Evolutionary conservation across 2,329 filamentous ascomycete genomes (phyloP).

Genomic region (Fusarium sublunatum): DNA sequence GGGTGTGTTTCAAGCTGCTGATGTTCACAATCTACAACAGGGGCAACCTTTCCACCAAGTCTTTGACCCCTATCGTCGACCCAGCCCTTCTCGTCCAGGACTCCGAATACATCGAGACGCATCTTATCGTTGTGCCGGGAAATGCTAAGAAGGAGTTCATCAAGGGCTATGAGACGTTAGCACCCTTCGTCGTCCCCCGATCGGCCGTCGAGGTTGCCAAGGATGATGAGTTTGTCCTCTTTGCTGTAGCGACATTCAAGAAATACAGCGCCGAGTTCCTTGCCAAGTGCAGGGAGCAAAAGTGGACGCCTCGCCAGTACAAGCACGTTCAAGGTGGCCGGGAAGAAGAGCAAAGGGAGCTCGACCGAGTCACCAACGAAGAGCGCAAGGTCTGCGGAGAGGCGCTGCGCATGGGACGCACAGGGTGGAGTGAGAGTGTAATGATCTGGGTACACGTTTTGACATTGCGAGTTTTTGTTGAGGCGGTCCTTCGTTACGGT

Average conservation of each 20-base stretch:
- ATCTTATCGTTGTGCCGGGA: conserved; percentile 88
- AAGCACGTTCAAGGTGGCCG: conserved; percentile 90
- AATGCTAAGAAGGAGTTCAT: conserved; percentile 88
- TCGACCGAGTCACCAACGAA: conserved; percentile 83
- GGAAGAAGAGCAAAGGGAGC: conserved; percentile 88
- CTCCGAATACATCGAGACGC: conserved; percentile 96
- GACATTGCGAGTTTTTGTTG: conserved; percentile 92
- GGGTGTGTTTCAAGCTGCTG: not conserved
- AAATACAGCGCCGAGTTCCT: conserved; percentile 89
- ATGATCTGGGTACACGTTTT: conserved; percentile 97
- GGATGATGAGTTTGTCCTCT: conserved; percentile 91
- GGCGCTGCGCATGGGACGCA: conserved; percentile 84
- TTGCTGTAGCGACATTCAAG: conserved; percentile 91
- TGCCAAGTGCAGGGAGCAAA: conserved; percentile 90
- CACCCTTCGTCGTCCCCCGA: conserved; percentile 92
- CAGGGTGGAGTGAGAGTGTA: conserved; percentile 94
- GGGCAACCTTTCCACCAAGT: conserved; percentile 94
- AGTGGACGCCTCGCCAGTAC: conserved; percentile 95
- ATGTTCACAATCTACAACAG: conserved; percentile 55
- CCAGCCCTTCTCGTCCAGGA: conserved; percentile 83
- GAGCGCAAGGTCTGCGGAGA: conserved; percentile 95
- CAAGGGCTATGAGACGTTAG: conserved; percentile 86
- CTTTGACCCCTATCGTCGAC: conserved; percentile 87
- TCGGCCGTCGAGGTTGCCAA: conserved; percentile 82
- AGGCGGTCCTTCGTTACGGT: conserved; percentile 96